Conservation (phyloP, 306 rosid species). For the Carpinus fangiana region DNA sequence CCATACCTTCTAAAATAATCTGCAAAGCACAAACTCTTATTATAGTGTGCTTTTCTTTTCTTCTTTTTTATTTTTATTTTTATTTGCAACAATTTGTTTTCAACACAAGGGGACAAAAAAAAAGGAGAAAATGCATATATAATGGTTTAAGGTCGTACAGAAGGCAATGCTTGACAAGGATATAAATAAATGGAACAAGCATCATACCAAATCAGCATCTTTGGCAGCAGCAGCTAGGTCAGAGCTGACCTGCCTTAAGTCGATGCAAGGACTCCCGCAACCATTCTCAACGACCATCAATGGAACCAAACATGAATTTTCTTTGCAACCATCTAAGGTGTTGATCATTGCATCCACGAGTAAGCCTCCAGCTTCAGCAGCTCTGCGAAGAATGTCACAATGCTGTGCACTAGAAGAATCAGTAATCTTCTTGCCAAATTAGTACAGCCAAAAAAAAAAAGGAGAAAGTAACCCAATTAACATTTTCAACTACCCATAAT, state of each 20-base stretch:
- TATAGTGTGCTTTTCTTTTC: conserved; percentile 8
- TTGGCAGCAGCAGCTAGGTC: conserved; percentile 93
- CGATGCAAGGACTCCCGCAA: conserved; percentile 96
- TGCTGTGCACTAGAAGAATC: conserved; percentile 60
- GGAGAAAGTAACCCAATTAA: not conserved
- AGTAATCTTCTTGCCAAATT: conserved; percentile 23
- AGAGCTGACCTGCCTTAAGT: conserved; percentile 98
- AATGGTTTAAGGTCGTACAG: not conserved
- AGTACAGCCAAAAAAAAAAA: not conserved
- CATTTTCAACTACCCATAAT: not conserved
- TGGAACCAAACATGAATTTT: conserved; percentile 56
- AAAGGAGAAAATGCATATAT: not conserved
- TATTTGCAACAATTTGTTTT: not conserved
- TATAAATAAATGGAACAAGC: conserved; percentile 21
- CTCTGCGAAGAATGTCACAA: conserved; percentile 90
- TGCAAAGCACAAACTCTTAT: conserved; percentile 40
- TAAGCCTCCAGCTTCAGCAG: conserved; percentile 95
- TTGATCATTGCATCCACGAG: conserved; percentile 93
- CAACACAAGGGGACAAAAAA: not conserved
- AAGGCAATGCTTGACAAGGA: not conserved
- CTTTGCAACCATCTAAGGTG: conserved; percentile 52
- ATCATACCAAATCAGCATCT: conserved; percentile 87
- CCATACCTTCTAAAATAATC: conserved; percentile 99
- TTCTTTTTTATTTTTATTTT: not conserved
- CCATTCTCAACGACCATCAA: conserved; percentile 97